Conservation (phyloP, 108 stramenopile genomes). For the Skeletonema grethae region DNA sequence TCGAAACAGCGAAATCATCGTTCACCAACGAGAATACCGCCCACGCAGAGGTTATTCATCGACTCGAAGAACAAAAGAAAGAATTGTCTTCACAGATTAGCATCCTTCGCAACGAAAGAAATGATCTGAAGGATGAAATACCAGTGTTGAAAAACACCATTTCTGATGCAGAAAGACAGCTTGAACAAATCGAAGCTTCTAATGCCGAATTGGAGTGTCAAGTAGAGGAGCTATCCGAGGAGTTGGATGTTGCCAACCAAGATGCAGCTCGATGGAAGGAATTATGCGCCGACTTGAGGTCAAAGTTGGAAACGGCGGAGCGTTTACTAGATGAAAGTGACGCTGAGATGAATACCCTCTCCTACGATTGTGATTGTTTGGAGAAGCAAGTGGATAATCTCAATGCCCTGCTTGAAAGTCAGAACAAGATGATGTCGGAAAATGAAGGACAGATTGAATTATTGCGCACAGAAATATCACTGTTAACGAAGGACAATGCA, state of each 20-base stretch:
- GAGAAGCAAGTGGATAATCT: slow-evolving; percentile 14
- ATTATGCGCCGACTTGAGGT: slow-evolving; percentile 13
- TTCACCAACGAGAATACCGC: not conserved
- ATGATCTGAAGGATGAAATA: slow-evolving; percentile 1
- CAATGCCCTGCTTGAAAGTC: slow-evolving; percentile 3
- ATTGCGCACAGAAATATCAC: not conserved
- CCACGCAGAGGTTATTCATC: not conserved
- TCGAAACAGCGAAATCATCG: not conserved
- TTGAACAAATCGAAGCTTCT: not conserved
- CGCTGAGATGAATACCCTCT: slow-evolving; percentile 24
- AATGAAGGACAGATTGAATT: not conserved
- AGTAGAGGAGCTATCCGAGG: slow-evolving; percentile 6
- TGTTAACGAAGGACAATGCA: not conserved
- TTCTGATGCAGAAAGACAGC: not conserved
- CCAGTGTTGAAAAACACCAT: not conserved
- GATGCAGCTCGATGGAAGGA: slow-evolving; percentile 8
- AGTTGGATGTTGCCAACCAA: not conserved
- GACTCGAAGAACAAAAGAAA: not conserved
- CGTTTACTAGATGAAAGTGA: slow-evolving; percentile 32
- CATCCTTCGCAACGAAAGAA: not conserved
- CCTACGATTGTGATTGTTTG: slow-evolving; percentile 10
- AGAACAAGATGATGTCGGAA: not conserved
- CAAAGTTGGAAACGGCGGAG: slow-evolving; percentile 38
- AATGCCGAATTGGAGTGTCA: not conserved
- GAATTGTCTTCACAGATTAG: not conserved